phyloP scores from a whole-genome alignment of 495 filamentous ascomycete genomes.

The Daldinia decipiens region DNA sequence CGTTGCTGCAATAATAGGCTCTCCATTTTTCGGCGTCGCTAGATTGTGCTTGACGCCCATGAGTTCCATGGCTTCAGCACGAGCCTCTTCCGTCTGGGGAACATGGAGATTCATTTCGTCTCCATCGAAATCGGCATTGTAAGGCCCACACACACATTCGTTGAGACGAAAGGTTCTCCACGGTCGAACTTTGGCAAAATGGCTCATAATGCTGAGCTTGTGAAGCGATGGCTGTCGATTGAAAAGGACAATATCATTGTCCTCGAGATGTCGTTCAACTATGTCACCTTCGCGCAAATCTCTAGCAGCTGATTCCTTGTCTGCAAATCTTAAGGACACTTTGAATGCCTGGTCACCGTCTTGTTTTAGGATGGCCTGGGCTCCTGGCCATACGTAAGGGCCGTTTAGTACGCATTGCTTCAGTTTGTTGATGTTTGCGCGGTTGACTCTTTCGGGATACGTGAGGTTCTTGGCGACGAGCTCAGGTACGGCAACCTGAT shows the following conservation, averaged over 20 bases:
- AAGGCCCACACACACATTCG: constrained; percentile 97
- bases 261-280: constrained; percentile 93
- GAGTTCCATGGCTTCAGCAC: constrained; percentile 91
- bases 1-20: constrained; percentile 97
- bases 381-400: constrained; percentile 81
- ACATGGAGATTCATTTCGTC: constrained; percentile 99
- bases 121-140: constrained; percentile 99
- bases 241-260: constrained; percentile 96
- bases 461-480: constrained; percentile 93
- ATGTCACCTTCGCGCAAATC: constrained; percentile 83
- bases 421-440: constrained; percentile 85
- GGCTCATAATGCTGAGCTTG: constrained; percentile 96
- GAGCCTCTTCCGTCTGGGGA: constrained; percentile 96
- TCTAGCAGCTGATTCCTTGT: constrained; percentile 71
- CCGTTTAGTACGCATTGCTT: constrained; percentile 77
- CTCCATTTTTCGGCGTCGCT: constrained; percentile 94
- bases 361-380: constrained; percentile 78
- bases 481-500: constrained; percentile 90
- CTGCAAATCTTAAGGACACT: constrained; percentile 78
- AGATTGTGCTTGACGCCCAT: constrained; percentile 99
- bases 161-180: constrained; percentile 97
- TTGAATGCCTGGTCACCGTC: constrained; percentile 64
- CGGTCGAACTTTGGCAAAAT: constrained; percentile 90
- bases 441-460: constrained; percentile 87
- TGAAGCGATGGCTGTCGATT: constrained; percentile 98